Base-by-base conservation (phyloP, 106 monocot species). In the Acorus gramineus region DNA sequence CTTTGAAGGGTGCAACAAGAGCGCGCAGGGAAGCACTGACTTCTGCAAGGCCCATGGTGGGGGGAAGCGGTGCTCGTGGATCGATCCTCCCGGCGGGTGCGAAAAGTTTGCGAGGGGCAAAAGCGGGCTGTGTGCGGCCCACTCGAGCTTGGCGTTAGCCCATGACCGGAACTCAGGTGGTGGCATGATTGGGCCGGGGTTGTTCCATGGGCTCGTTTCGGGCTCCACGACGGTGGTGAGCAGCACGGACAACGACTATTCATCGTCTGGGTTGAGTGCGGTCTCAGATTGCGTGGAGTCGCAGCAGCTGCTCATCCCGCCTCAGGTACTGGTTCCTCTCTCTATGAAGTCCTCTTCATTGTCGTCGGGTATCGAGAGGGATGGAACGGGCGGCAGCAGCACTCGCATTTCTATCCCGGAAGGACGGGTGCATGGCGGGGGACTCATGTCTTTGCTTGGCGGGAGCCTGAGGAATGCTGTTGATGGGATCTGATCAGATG, bases 71-170 rank as follows among this genome's bases (percentile, higher is more conserved):
- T 71, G 63, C 54, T 11, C n/a, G 1, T 71, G 14, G 46, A 14
- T 28, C 28, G 1, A 1, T 28, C 28, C 28, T 28, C 0, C 28
- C 0, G 65, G 60, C 42, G 90, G 85, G 2, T 96, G 96, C 13
- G 90, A 87, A 74, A 96, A 91, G 78, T 96, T 96, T 70, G 96
- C 96, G 0, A 75, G 96, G 68, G 96, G 96, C 7, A 87, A 72
- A 83, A 91, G 85, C 11, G 90, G 96, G 4, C 55, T 91, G n/a
- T 96, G 96, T 52, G 91, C 91, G 2, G 84, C 96, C 0, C 96
- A 96, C 57, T 73, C 75, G 45, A 90, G 76, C 64, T 28, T 28
- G 28, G 28, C 1, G 28, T 28, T 28, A 0, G 28, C 28, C 28
- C 28, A 28, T 28, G 28, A 28, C 28, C 28, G 28, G 28, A 28